These are phyloP conservation scores for Zygoascus bituminiphila DNA, from an alignment of 805 yeast species.

Conservation along the genomic window DNA sequence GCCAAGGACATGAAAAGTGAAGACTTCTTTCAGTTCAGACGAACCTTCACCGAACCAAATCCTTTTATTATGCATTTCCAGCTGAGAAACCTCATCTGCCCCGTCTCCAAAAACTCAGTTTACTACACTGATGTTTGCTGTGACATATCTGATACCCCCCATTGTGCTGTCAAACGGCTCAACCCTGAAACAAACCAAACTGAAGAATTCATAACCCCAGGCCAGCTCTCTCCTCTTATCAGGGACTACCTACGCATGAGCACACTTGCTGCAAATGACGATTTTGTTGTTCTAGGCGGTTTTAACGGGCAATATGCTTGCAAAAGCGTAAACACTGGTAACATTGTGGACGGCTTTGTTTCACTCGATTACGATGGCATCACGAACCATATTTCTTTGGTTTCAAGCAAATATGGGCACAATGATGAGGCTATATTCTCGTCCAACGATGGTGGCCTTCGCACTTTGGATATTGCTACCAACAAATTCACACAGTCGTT, in stretches of 20 bases:
- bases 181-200: slow-evolving; percentile 21
- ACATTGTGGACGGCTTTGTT: slow-evolving; percentile 30
- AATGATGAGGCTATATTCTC: slow-evolving; percentile 36
- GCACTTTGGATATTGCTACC: slow-evolving; percentile 34
- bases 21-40: slow-evolving; percentile 21
- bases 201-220: slow-evolving; percentile 1
- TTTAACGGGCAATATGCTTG: slow-evolving; percentile 43
- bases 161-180: slow-evolving; percentile 19
- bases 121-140: slow-evolving; percentile 25
- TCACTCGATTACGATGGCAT: slow-evolving; percentile 42
- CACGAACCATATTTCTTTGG: slow-evolving; percentile 35
- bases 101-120: slow-evolving; percentile 27
- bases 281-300: slow-evolving; percentile 43
- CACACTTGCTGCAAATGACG: slow-evolving; percentile 37
- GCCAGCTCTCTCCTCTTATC: slow-evolving; percentile 15
- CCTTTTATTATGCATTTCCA: slow-evolving; percentile 52
- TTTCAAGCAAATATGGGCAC: slow-evolving; percentile 14
- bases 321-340: slow-evolving; percentile 27
- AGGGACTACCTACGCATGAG: neutral
- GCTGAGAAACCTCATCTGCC: slow-evolving; percentile 41
- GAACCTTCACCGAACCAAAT: slow-evolving; percentile 31
- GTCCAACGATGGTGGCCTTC: slow-evolving; percentile 41
- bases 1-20: neutral
- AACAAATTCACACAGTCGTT: slow-evolving; percentile 14
- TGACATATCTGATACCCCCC: slow-evolving; percentile 17